phyloP scores from a whole-genome alignment of 768 basidiomycete genomes.

The Auricularia auricula-judae region DNA sequence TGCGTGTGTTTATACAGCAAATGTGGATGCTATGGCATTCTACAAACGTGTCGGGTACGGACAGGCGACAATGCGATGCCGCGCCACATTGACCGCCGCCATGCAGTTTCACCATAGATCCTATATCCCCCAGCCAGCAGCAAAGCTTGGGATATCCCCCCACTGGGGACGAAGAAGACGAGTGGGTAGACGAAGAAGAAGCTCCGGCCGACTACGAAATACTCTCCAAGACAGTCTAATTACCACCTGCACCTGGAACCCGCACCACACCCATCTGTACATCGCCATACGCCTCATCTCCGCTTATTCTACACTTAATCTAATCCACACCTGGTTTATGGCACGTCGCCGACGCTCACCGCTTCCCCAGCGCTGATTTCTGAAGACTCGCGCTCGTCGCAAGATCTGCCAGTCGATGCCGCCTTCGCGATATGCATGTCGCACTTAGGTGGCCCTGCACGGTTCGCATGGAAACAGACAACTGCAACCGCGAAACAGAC shows the following conservation, averaged over 20 bases:
- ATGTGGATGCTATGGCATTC: conserved; percentile 34
- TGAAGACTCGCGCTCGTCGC: no score
- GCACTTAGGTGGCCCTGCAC: no score
- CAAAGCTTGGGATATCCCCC: not conserved
- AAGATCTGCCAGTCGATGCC: no score
- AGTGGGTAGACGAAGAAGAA: conserved; percentile 18
- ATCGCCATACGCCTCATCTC: no score
- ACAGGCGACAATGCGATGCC: not conserved
- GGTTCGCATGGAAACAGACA: no score
- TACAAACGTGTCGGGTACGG: conserved; percentile 47
- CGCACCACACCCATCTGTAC: no score
- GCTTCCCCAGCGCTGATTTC: no score
- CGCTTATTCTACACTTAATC: no score
- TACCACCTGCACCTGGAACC: not conserved
- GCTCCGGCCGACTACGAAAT: conserved; percentile 27
- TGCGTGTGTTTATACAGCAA: conserved; percentile 23
- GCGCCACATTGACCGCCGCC: not conserved
- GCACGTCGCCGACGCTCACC: no score
- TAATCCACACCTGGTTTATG: no score
- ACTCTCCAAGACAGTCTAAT: conserved; percentile 17
- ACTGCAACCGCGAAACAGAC: no score
- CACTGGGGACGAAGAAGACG: conserved; percentile 11
- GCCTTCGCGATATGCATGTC: no score
- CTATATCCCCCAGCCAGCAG: conserved; percentile 32
- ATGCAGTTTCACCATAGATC: conserved; percentile 43